Conservation (phyloP, 805 yeast genomes). For the Metschnikowia sp. region DNA sequence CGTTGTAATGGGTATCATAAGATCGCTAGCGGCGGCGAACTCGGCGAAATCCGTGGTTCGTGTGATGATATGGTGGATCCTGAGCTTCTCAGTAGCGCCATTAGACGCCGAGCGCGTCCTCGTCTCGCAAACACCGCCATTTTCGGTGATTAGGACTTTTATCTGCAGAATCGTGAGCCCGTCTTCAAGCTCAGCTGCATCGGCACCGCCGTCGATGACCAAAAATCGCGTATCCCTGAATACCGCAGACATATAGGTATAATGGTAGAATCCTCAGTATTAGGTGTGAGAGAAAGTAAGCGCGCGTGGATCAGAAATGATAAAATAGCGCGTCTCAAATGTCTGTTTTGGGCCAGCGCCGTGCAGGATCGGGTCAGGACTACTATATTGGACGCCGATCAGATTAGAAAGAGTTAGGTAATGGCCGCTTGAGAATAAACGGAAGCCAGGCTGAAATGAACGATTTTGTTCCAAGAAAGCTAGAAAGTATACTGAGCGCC, state of each 20-base stretch:
- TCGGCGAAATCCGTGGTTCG: constrained; percentile 50
- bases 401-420: too few relatives aligned
- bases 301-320: too few relatives aligned
- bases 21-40: constrained; percentile 42
- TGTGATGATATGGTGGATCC: constrained; percentile 50
- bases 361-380: too few relatives aligned
- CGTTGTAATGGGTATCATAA: constrained; percentile 64
- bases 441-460: too few relatives aligned
- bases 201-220: constrained; percentile 1
- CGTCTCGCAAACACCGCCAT: constrained; percentile 11
- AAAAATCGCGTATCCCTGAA: constrained; percentile 9
- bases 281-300: too few relatives aligned
- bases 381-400: too few relatives aligned
- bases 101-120: not conserved
- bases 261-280: too few relatives aligned
- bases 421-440: too few relatives aligned
- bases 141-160: constrained; percentile 2
- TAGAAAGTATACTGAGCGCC: too few relatives aligned
- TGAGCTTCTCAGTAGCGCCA: constrained; percentile 1
- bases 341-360: too few relatives aligned
- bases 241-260: not conserved
- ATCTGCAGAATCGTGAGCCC: not conserved
- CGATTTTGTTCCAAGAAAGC: too few relatives aligned
- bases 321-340: too few relatives aligned
- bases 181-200: not conserved